phyloP scores from a whole-genome alignment of 345 rosid genomes.

The Brassica carinata region DNA sequence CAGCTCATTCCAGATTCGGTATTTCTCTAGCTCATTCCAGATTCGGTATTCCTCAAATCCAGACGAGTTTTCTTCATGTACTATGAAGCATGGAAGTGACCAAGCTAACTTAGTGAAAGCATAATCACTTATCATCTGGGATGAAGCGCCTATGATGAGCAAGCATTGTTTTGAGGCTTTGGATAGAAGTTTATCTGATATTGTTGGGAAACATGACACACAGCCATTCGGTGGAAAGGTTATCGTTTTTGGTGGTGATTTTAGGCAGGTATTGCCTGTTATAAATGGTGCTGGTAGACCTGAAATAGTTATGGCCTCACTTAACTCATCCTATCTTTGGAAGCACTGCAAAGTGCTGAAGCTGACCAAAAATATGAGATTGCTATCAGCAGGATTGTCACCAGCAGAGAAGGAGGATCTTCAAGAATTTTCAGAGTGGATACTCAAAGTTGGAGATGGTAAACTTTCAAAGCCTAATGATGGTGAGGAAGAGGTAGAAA shows the following conservation, averaged over 20 bases:
- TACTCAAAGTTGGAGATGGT: not conserved
- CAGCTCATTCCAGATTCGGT: not conserved
- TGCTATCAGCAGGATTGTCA: not conserved
- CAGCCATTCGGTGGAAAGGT: not conserved
- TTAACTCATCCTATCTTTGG: not conserved
- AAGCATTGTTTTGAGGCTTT: not conserved
- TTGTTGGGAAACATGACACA: not conserved
- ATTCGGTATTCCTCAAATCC: not conserved
- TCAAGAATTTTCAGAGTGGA: not conserved
- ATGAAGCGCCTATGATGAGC: not conserved
- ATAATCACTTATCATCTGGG: not conserved
- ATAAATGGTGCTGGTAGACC: not conserved
- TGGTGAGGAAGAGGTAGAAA: not conserved
- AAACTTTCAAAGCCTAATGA: not conserved
- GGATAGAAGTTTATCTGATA: not conserved
- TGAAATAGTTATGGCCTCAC: not conserved
- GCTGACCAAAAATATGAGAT: not conserved
- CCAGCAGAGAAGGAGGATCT: not conserved
- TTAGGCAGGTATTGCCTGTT: not conserved
- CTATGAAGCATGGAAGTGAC: not conserved
- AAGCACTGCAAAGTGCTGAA: not conserved
- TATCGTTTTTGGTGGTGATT: not conserved
- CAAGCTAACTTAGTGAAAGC: not conserved
- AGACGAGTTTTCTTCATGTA: not conserved
- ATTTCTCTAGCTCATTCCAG: not conserved